A percentile compares a stretch with the other conserved stretches of the same genome.
Conservation (phyloP, 2,329 filamentous ascomycete genomes). For the Xylariaceae sp. region DNA sequence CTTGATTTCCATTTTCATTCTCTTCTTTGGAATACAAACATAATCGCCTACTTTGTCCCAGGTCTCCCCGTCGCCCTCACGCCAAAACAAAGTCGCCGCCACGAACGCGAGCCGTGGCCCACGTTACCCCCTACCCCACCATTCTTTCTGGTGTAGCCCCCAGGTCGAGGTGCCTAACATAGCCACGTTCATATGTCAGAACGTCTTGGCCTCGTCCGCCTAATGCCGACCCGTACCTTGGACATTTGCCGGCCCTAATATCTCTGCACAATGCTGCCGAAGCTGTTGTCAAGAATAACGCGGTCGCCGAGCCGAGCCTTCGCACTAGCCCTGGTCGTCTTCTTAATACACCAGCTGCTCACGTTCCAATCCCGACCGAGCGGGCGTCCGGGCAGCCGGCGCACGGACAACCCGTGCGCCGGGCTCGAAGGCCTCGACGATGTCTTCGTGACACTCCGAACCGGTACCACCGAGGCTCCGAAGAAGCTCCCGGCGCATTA, state of each 20-base stretch:
- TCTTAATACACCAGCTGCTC: slow-evolving; percentile 25
- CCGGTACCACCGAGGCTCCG: slow-evolving; percentile 53
- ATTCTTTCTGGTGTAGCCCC: too few relatives aligned
- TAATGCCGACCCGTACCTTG: background rate
- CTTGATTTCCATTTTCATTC: too few relatives aligned
- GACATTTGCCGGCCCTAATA: background rate
- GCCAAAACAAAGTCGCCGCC: too few relatives aligned
- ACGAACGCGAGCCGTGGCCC: too few relatives aligned
- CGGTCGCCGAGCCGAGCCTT: slow-evolving; percentile 21
- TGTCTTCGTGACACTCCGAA: slow-evolving; percentile 54
- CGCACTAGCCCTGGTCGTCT: slow-evolving; percentile 18
- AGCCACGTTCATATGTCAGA: too few relatives aligned
- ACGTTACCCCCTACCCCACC: too few relatives aligned
- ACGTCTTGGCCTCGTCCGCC: too few relatives aligned
- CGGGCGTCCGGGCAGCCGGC: slow-evolving; percentile 5
- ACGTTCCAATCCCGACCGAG: slow-evolving; percentile 19
- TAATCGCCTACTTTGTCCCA: too few relatives aligned
- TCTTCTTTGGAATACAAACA: too few relatives aligned
- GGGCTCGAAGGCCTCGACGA: slow-evolving; percentile 42
- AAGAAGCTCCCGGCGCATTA: slow-evolving; percentile 54
- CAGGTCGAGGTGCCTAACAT: too few relatives aligned
- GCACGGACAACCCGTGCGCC: slow-evolving; percentile 17
- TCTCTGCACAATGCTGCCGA: slow-evolving; percentile 9
- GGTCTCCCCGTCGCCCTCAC: too few relatives aligned
- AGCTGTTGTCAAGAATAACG: slow-evolving; percentile 13